A percentile compares a stretch with the other conserved stretches of the same genome.
Evolutionary conservation across 2,329 filamentous ascomycete genomes (phyloP).

Genomic region (Camillea tinctor): DNA sequence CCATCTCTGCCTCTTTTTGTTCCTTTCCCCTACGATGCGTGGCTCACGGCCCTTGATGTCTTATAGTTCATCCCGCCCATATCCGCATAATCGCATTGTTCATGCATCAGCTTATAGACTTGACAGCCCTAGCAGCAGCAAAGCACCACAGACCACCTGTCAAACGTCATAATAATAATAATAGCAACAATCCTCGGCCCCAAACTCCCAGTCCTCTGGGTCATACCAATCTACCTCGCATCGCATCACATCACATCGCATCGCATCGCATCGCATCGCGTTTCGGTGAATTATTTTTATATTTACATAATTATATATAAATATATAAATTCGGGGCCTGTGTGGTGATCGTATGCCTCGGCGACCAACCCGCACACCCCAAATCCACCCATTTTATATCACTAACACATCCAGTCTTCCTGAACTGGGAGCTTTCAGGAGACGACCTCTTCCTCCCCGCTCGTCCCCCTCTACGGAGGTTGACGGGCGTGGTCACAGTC

Average conservation of each 20-base stretch:
- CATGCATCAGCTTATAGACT: slow-evolving; percentile 29
- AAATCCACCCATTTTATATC: slow-evolving; percentile 8
- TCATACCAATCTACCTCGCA: not conserved
- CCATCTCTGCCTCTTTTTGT: too few relatives aligned
- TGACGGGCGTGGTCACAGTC: slow-evolving; percentile 52
- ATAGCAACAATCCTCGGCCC: not conserved
- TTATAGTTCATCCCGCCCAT: slow-evolving; percentile 12
- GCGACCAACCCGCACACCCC: slow-evolving; percentile 7
- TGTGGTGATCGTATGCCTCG: slow-evolving; percentile 13
- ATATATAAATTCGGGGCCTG: too few relatives aligned
- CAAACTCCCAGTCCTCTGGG: not conserved
- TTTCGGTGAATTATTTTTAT: too few relatives aligned
- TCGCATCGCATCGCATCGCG: too few relatives aligned
- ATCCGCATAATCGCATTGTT: slow-evolving; percentile 20
- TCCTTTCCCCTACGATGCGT: not conserved
- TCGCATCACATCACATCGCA: too few relatives aligned
- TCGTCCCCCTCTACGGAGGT: slow-evolving; percentile 59
- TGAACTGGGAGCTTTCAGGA: slow-evolving; percentile 22
- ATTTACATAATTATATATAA: too few relatives aligned
- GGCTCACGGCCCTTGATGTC: slow-evolving; percentile 14
- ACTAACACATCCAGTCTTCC: slow-evolving; percentile 10
- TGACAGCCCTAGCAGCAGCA: slow-evolving; percentile 22
- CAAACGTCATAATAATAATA: slow-evolving; percentile 21
- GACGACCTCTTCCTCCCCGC: slow-evolving; percentile 43
- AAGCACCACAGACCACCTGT: slow-evolving; percentile 24